Percentiles rank a stretch among this genome's conserved stretches.
Evolutionary conservation across 768 basidiomycete genomes (phyloP).

Genomic region (Lactarius trivialis): DNA sequence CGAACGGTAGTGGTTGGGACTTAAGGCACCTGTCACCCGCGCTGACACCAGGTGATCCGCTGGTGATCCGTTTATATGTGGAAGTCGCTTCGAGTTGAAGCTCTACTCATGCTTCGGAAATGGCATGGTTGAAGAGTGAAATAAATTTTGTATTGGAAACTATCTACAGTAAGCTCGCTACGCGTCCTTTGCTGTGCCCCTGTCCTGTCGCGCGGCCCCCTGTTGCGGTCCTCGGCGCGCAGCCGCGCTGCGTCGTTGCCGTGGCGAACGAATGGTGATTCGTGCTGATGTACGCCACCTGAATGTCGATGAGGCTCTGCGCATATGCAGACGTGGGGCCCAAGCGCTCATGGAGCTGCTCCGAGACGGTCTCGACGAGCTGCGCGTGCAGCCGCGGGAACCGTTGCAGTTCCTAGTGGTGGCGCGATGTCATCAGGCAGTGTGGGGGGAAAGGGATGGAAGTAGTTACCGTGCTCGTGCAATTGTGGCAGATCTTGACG

Average conservation of each 20-base stretch:
- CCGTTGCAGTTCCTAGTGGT: constrained; percentile 86
- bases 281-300: constrained; percentile 98
- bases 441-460: constrained; percentile 10
- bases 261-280: constrained; percentile 94
- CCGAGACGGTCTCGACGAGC: constrained; percentile 94
- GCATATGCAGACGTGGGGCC: constrained; percentile 97
- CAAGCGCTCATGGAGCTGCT: constrained; percentile 87
- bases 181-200: no score
- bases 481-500: constrained; percentile 99
- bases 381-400: constrained; percentile 93
- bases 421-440: background rate
- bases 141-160: no score
- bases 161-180: no score
- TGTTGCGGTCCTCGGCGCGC: no score
- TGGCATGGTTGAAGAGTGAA: no score
- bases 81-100: no score
- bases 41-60: no score
- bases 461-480: constrained; percentile 70
- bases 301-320: constrained; percentile 91
- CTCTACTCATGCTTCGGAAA: no score
- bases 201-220: no score
- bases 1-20: no score
- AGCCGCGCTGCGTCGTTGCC: constrained; percentile 57
- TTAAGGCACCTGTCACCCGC: no score
- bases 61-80: no score